Evolutionary conservation across 2,329 filamentous ascomycete species (phyloP).

Genomic region (Metarhizium robertsii): DNA sequence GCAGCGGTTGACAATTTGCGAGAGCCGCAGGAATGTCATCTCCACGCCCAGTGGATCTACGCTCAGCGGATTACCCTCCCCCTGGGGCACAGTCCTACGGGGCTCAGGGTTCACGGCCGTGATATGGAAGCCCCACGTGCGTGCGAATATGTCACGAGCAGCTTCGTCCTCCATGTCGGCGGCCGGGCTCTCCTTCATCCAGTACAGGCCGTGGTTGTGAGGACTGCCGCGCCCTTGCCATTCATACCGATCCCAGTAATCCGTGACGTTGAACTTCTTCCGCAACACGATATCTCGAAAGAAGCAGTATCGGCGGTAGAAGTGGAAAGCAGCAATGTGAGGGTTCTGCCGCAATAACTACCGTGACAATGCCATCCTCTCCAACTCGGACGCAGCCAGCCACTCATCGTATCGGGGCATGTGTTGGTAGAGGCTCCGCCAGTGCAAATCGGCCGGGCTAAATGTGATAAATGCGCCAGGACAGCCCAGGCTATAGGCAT

Average conservation of each 20-base stretch:
- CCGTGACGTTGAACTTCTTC: constrained; percentile 3
- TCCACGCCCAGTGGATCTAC: constrained; percentile 1
- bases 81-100: background rate
- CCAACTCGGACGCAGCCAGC: too few species aligned
- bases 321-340: constrained; percentile 3
- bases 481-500: constrained; percentile 3
- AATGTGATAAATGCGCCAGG: background rate
- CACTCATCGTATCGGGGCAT: too few species aligned
- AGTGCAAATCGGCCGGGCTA: background rate
- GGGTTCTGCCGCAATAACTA: too few species aligned
- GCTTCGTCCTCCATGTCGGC: background rate
- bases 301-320: constrained; percentile 2
- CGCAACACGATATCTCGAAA: constrained; percentile 2
- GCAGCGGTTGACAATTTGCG: constrained; percentile 4
- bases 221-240: background rate
- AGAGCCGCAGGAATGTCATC: constrained; percentile 4
- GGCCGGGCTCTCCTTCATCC: background rate
- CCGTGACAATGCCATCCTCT: too few species aligned
- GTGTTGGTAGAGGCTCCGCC: too few species aligned
- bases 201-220: constrained; percentile 5
- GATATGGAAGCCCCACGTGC: background rate
- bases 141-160: background rate
- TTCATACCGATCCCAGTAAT: background rate
- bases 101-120: background rate
- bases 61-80: background rate